Conservation (phyloP, 2,329 filamentous ascomycete genomes). For the Boeremia lycopersici region DNA sequence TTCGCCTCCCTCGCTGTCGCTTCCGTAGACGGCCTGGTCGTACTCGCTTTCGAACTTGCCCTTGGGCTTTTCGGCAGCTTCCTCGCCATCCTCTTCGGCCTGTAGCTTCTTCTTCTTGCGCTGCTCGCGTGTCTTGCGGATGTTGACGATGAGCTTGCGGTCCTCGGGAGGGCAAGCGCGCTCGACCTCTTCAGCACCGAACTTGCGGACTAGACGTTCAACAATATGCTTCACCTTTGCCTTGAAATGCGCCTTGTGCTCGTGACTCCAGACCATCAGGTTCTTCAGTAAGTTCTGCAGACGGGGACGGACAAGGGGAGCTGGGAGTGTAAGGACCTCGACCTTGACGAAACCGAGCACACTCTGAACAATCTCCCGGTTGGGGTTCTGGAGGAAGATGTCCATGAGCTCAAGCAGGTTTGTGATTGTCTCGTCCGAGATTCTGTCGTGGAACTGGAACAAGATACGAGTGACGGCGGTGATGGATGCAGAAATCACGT, state of each 20-base stretch:
- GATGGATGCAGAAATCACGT: slow-evolving; percentile 98
- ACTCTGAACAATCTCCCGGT: slow-evolving; percentile 93
- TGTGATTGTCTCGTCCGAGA: slow-evolving; percentile 72
- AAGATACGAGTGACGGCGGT: slow-evolving; percentile 92
- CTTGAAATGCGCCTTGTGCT: slow-evolving; percentile 97
- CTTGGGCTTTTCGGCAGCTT: slow-evolving; percentile 50
- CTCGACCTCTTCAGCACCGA: slow-evolving; percentile 82
- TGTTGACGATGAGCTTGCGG: slow-evolving; percentile 88
- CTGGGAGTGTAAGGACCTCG: slow-evolving; percentile 83
- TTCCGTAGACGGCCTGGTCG: slow-evolving; percentile 91
- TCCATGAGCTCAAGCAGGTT: slow-evolving; percentile 95
- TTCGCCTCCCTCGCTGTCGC: slow-evolving; percentile 62
- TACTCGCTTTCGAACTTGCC: slow-evolving; percentile 88
- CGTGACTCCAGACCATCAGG: slow-evolving; percentile 93
- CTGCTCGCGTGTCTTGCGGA: slow-evolving; percentile 92
- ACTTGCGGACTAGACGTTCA: slow-evolving; percentile 90
- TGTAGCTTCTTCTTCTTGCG: slow-evolving; percentile 86
- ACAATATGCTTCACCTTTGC: slow-evolving; percentile 98
- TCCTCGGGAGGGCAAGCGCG: slow-evolving; percentile 82
- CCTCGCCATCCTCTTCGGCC: slow-evolving; percentile 63
- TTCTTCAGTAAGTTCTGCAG: slow-evolving; percentile 82
- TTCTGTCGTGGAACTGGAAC: slow-evolving; percentile 80
- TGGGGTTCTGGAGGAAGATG: slow-evolving; percentile 93
- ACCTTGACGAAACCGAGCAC: slow-evolving; percentile 97
- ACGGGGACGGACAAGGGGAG: slow-evolving; percentile 77